Conservation (phyloP, 139 green algal genomes). For the Coccomyxa sp. region DNA sequence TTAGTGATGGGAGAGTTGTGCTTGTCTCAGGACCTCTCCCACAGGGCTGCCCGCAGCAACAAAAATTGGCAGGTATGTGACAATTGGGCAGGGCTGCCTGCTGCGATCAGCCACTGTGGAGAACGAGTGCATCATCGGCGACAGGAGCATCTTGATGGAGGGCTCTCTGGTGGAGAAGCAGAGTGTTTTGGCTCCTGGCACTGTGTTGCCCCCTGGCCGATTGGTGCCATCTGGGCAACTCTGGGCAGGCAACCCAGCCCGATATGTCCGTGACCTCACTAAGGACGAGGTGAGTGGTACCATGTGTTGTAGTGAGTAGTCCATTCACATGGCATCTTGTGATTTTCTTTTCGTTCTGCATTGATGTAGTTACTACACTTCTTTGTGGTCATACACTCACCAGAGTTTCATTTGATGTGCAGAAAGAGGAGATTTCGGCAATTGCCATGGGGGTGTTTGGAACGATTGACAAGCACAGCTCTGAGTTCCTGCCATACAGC, state of each 20-base stretch:
- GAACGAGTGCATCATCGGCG: constrained; percentile 66
- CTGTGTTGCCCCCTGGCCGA: constrained; percentile 75
- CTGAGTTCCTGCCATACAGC: constrained; percentile 39
- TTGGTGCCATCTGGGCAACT: constrained; percentile 77
- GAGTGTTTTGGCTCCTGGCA: constrained; percentile 68
- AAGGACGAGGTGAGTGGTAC: constrained; percentile 18
- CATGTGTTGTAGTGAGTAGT: neutral
- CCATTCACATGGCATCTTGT: neutral
- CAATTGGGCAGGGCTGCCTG: constrained; percentile 72
- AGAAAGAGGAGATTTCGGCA: constrained; percentile 24
- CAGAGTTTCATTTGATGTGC: neutral
- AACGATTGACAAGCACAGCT: constrained; percentile 12
- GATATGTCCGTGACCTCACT: constrained; percentile 72
- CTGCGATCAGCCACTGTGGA: constrained; percentile 72
- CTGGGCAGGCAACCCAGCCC: constrained; percentile 80
- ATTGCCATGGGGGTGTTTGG: constrained; percentile 20
- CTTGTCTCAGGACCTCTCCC: constrained; percentile 52
- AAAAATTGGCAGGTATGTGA: constrained; percentile 71
- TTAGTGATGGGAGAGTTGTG: neutral
- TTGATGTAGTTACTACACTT: neutral
- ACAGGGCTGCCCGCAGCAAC: constrained; percentile 78
- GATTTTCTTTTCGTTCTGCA: neutral
- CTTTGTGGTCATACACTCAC: neutral
- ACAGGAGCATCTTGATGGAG: constrained; percentile 33
- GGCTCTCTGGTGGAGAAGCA: constrained; percentile 60